Evolutionary conservation across 495 filamentous ascomycete species (phyloP).

Genomic region (Hypomontagnella submonticulosa): DNA sequence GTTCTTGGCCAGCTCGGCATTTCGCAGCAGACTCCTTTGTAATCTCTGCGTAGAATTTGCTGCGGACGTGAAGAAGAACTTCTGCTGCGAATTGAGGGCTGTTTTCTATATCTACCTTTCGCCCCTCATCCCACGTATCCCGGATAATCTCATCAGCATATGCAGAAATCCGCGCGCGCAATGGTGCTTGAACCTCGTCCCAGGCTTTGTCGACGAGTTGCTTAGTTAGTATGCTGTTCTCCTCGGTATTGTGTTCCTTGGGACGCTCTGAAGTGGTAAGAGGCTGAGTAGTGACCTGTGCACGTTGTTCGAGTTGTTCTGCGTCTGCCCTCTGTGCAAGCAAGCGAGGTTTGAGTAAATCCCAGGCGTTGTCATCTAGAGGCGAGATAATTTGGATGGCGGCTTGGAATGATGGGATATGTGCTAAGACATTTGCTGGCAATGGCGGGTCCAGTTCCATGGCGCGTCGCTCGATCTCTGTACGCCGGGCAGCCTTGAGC

Average conservation of each 20-base stretch:
- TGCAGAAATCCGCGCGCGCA: conserved; percentile 67
- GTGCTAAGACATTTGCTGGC: conserved; percentile 64
- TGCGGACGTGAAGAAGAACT: conserved; percentile 70
- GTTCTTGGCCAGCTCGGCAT: conserved; percentile 54
- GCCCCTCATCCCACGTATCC: conserved; percentile 66
- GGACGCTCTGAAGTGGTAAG: conserved; percentile 5
- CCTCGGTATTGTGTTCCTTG: conserved; percentile 39
- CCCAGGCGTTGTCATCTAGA: conserved; percentile 73
- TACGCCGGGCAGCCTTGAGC: conserved; percentile 67
- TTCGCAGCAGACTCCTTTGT: conserved; percentile 60
- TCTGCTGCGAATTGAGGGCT: conserved; percentile 73
- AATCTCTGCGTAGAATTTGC: conserved; percentile 69
- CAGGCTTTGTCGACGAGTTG: conserved; percentile 71
- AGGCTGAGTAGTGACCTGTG: conserved; percentile 47
- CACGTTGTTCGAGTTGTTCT: conserved; percentile 64
- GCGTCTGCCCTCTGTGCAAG: conserved; percentile 69
- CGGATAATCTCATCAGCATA: conserved; percentile 74
- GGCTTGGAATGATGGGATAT: conserved; percentile 76
- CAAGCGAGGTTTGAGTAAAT: conserved; percentile 70
- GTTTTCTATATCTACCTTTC: conserved; percentile 66
- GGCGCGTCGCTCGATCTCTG: conserved; percentile 76
- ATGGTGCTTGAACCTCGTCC: conserved; percentile 72
- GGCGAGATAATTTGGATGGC: conserved; percentile 72
- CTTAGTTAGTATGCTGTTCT: conserved; percentile 58
- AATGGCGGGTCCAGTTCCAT: conserved; percentile 70